Percentiles rank a stretch among this genome's conserved stretches.
Conservation (phyloP, 2,329 filamentous ascomycete species). For the Fusarium goolgardi region DNA sequence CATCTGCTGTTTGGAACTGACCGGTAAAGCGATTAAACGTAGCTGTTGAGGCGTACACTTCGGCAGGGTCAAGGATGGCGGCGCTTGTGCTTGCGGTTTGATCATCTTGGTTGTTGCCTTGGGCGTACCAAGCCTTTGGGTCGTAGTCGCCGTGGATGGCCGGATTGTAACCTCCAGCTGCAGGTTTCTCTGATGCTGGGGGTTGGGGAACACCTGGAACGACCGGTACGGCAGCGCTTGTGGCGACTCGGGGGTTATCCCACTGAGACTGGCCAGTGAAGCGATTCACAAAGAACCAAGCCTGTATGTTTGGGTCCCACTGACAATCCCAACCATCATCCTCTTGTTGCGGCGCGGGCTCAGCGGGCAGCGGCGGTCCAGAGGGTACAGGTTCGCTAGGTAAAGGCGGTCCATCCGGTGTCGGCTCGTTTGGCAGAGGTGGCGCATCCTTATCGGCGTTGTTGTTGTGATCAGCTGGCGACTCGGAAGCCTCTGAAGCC, state of each 20-base stretch:
- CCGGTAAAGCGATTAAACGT: slow-evolving; percentile 95
- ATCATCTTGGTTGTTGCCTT: slow-evolving; percentile 58
- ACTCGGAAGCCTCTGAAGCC: slow-evolving; percentile 40
- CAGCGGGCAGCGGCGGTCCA: slow-evolving; percentile 57
- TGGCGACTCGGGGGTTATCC: slow-evolving; percentile 84
- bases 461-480: slow-evolving; percentile 12
- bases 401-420: slow-evolving; percentile 48
- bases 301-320: slow-evolving; percentile 76
- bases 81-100: slow-evolving; percentile 45
- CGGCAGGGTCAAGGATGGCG: slow-evolving; percentile 54
- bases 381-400: slow-evolving; percentile 48
- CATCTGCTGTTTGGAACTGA: slow-evolving; percentile 76
- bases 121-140: slow-evolving; percentile 92
- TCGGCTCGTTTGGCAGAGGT: slow-evolving; percentile 53
- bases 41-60: slow-evolving; percentile 74
- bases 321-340: slow-evolving; percentile 83
- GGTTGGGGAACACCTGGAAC: slow-evolving; percentile 44
- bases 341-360: slow-evolving; percentile 64
- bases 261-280: slow-evolving; percentile 81
- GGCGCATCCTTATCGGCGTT: slow-evolving; percentile 46
- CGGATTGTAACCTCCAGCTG: slow-evolving; percentile 88
- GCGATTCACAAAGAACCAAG: slow-evolving; percentile 88
- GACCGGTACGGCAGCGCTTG: slow-evolving; percentile 47
- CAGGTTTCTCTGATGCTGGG: slow-evolving; percentile 53
- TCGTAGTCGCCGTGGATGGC: slow-evolving; percentile 97